phyloP scores from a whole-genome alignment of 164 flowering plant genomes.

The Vitis rupestris region DNA sequence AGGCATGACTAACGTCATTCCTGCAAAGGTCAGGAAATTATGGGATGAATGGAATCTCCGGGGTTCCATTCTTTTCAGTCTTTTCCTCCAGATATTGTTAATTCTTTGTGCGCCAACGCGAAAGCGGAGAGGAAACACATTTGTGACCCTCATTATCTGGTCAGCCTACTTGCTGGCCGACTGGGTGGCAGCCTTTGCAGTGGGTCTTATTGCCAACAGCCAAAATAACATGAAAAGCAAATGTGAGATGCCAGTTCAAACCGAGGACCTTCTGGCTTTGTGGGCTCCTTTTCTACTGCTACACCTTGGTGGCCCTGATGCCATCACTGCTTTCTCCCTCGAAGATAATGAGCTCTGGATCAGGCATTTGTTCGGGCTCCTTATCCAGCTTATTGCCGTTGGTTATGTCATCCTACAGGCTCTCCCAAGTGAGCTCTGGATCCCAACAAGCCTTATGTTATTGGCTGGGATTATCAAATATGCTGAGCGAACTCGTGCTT shows the following conservation, averaged over 20 bases:
- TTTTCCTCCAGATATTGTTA: conserved; percentile 19
- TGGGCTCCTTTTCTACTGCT: conserved; percentile 47
- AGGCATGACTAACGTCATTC: too few relatives aligned
- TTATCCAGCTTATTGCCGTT: conserved; percentile 19
- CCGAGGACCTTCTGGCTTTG: conserved; percentile 23
- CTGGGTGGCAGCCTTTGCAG: conserved; percentile 28
- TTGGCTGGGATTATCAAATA: conserved; percentile 29
- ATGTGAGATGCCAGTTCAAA: background rate
- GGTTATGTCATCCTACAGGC: conserved; percentile 26
- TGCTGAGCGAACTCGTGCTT: conserved; percentile 25
- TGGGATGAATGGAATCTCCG: conserved; percentile 34
- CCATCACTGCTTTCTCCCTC: conserved; percentile 39
- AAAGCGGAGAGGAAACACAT: conserved; percentile 12
- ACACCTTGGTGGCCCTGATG: conserved; percentile 50
- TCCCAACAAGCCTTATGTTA: conserved; percentile 33
- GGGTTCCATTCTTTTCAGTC: conserved; percentile 26
- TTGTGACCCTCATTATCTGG: conserved; percentile 22
- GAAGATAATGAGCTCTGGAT: conserved; percentile 50
- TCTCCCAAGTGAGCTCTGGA: conserved; percentile 15
- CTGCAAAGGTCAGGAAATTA: background rate
- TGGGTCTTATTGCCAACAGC: conserved; percentile 34
- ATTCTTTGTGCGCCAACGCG: conserved; percentile 26
- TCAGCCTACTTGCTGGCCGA: conserved; percentile 39
- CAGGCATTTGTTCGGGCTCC: conserved; percentile 30
- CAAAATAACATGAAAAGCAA: background rate